Evolutionary conservation across 352 stramenopile genomes (phyloP).

Genomic region (Globisporangium carolinianum): DNA sequence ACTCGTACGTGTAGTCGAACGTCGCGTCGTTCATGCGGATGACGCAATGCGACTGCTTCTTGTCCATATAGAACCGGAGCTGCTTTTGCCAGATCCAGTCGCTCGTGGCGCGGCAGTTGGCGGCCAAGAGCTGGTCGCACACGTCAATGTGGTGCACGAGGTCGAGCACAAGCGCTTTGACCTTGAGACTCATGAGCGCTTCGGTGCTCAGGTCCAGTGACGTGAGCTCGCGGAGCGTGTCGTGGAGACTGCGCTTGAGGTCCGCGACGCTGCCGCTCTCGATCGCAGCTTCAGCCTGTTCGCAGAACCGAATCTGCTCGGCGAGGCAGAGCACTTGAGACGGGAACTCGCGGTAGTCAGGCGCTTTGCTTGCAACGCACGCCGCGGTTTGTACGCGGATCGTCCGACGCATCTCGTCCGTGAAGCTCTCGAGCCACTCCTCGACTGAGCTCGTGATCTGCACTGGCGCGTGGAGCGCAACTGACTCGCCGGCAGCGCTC

Average conservation of each 20-base stretch:
- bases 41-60: constrained; percentile 38
- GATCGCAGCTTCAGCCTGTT: constrained; percentile 82
- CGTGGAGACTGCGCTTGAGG: constrained; percentile 58
- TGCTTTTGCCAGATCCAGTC: constrained; percentile 94
- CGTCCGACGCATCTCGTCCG: constrained; percentile 87
- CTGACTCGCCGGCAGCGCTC: constrained; percentile 75
- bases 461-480: constrained; percentile 77
- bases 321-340: constrained; percentile 90
- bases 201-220: constrained; percentile 83
- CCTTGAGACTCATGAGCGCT: constrained; percentile 89
- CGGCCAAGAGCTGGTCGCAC: constrained; percentile 80
- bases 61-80: constrained; percentile 84
- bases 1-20: constrained; percentile 94
- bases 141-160: constrained; percentile 95
- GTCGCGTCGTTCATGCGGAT: constrained; percentile 75
- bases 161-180: constrained; percentile 93
- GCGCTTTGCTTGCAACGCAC: constrained; percentile 70
- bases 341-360: constrained; percentile 87
- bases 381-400: constrained; percentile 68
- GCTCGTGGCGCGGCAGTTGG: constrained; percentile 45
- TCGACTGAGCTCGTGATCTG: constrained; percentile 88
- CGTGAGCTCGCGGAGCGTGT: constrained; percentile 68
- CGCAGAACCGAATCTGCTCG: constrained; percentile 91
- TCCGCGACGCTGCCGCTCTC: constrained; percentile 54
- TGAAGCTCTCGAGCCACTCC: constrained; percentile 91